phyloP scores from a whole-genome alignment of 2,329 filamentous ascomycete genomes.

The Diaporthe capsici region DNA sequence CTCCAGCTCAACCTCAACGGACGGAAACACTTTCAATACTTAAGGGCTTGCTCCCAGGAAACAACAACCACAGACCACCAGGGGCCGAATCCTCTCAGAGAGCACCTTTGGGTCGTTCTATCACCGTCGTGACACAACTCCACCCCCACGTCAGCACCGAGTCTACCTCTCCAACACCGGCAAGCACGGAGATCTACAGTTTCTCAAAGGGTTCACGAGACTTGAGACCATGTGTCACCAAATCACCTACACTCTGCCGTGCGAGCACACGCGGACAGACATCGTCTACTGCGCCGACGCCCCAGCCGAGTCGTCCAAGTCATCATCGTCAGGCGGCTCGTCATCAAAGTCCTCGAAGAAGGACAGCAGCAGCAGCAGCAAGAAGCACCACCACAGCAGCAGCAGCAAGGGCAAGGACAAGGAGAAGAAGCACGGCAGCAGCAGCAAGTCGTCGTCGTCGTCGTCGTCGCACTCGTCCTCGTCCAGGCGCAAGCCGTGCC shows the following conservation, averaged over 20 bases:
- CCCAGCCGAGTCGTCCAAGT: conserved; percentile 41
- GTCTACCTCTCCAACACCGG: neutral
- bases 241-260: conserved; percentile 64
- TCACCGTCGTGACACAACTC: neutral
- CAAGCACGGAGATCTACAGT: conserved; percentile 14
- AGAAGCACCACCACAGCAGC: conserved; percentile 32
- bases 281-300: conserved; percentile 62
- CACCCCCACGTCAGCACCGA: neutral
- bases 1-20: conserved; percentile 1
- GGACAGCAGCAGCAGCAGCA: conserved; percentile 32
- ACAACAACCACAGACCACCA: neutral
- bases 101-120: neutral
- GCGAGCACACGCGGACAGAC: conserved; percentile 64
- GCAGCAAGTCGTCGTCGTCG: conserved; percentile 38
- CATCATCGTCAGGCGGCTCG: conserved; percentile 45
- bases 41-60: neutral
- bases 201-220: conserved; percentile 20
- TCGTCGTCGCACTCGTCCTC: conserved; percentile 39
- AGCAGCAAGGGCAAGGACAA: conserved; percentile 41
- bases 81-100: neutral
- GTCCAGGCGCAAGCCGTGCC: conserved; percentile 56
- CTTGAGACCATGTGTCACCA: conserved; percentile 61
- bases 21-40: neutral
- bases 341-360: conserved; percentile 39
- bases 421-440: conserved; percentile 42